Evolutionary conservation across 345 rosid species (phyloP).

Genomic region (Eucalyptus cladocalyx): DNA sequence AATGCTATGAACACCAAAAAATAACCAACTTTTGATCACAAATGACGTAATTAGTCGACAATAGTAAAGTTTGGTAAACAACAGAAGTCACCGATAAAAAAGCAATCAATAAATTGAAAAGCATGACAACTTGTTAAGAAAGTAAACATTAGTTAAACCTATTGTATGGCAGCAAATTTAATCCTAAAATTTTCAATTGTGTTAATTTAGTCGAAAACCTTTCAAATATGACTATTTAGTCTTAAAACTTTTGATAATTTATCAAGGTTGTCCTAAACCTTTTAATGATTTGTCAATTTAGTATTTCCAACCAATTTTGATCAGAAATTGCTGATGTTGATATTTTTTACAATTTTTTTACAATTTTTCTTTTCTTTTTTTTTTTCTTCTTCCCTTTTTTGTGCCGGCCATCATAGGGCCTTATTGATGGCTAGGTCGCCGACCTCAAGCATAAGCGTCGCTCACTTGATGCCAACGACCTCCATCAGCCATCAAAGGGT

Average conservation of each 20-base stretch:
- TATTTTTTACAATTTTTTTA: too few species aligned
- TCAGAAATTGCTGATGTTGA: fast-evolving
- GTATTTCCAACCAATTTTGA: fast-evolving
- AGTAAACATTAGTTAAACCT: neutral
- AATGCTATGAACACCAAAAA: neutral
- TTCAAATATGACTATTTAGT: too few species aligned
- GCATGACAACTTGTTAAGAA: neutral
- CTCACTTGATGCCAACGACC: fast-evolving
- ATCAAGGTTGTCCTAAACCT: too few species aligned
- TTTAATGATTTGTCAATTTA: too few species aligned
- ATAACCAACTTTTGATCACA: neutral
- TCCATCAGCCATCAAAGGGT: too few species aligned
- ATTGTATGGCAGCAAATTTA: fast-evolving
- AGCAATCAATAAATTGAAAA: neutral
- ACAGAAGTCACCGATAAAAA: neutral
- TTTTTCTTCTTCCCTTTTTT: too few species aligned
- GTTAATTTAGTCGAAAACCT: fast-evolving
- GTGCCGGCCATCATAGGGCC: fast-evolving
- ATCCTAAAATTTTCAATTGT: too few species aligned
- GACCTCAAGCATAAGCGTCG: fast-evolving
- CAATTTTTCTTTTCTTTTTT: too few species aligned
- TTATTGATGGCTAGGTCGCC: fast-evolving
- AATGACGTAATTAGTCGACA: fast-evolving
- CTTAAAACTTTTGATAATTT: fast-evolving
- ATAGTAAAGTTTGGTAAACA: neutral